These are phyloP conservation scores for Neofusicoccum kwambonambiense DNA, from an alignment of 2,329 filamentous ascomycete genomes.

Conservation along the genomic window DNA sequence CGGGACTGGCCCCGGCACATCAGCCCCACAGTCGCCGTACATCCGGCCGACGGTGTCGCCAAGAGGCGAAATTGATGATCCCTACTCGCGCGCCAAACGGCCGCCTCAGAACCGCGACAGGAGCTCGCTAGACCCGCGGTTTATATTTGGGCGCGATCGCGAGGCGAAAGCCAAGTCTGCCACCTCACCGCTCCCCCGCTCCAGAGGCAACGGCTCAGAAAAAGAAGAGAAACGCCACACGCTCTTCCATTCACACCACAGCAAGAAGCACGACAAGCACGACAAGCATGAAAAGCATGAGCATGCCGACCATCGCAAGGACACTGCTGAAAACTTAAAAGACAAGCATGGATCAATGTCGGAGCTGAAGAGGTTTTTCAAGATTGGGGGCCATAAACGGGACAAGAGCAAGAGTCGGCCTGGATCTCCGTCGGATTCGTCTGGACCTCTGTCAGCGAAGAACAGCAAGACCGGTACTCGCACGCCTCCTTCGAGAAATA, in stretches of 20 bases:
- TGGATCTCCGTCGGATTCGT: slow-evolving; percentile 54
- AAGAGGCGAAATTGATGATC: slow-evolving; percentile 76
- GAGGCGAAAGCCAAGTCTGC: slow-evolving; percentile 28
- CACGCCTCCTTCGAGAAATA: slow-evolving; percentile 33
- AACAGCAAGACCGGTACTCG: slow-evolving; percentile 42
- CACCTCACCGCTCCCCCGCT: slow-evolving; percentile 44
- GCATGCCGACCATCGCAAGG: slow-evolving; percentile 46
- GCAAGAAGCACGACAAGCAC: slow-evolving; percentile 45
- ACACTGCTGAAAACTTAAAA: slow-evolving; percentile 29
- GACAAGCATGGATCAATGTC: slow-evolving; percentile 74
- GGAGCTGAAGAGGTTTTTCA: slow-evolving; percentile 96
- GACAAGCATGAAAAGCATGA: slow-evolving; percentile 39
- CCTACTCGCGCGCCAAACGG: slow-evolving; percentile 80
- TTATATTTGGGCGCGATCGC: slow-evolving; percentile 70
- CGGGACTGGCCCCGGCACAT: slow-evolving; percentile 36
- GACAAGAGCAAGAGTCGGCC: slow-evolving; percentile 59
- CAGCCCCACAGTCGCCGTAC: slow-evolving; percentile 58
- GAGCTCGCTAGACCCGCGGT: slow-evolving; percentile 72
- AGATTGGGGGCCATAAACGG: slow-evolving; percentile 62
- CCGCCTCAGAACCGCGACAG: slow-evolving; percentile 66
- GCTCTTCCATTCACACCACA: slow-evolving; percentile 53
- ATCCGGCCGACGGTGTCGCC: slow-evolving; percentile 72
- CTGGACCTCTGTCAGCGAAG: slow-evolving; percentile 49
- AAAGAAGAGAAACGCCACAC: slow-evolving; percentile 53
- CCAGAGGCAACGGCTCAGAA: slow-evolving; percentile 40